Percentiles rank a stretch among this genome's conserved stretches.
phyloP scores from a whole-genome alignment of 1,139 yeast species.

The Yamadazyma sp. region DNA sequence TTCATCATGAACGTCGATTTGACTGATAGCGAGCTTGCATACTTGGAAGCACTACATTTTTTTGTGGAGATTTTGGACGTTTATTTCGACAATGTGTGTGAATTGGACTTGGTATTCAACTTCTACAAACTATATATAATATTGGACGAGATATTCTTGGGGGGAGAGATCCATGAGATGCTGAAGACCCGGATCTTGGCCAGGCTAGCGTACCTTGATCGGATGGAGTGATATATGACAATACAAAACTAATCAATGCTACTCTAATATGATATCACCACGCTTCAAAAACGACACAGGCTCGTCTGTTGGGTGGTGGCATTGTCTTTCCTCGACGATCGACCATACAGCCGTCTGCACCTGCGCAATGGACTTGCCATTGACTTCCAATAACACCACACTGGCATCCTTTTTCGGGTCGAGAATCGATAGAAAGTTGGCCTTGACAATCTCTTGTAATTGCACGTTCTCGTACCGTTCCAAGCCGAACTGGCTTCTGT shows the following conservation, averaged over 20 bases:
- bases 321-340: slow-evolving; percentile 14
- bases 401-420: slow-evolving; percentile 28
- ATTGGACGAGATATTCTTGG: slow-evolving; percentile 72
- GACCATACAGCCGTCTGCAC: slow-evolving; percentile 44
- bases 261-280: neutral
- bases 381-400: slow-evolving; percentile 58
- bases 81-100: slow-evolving; percentile 90
- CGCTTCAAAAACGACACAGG: slow-evolving; percentile 13
- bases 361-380: slow-evolving; percentile 52
- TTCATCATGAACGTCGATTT: slow-evolving; percentile 78
- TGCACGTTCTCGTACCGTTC: slow-evolving; percentile 81
- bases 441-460: slow-evolving; percentile 70
- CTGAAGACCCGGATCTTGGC: slow-evolving; percentile 58
- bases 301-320: slow-evolving; percentile 15
- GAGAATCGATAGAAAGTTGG: slow-evolving; percentile 53
- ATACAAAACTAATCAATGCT: neutral
- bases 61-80: slow-evolving; percentile 87
- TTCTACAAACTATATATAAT: slow-evolving; percentile 71
- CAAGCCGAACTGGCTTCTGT: slow-evolving; percentile 82
- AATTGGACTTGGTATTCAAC: slow-evolving; percentile 82
- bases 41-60: slow-evolving; percentile 81
- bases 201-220: slow-evolving; percentile 51
- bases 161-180: slow-evolving; percentile 78
- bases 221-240: slow-evolving; percentile 19
- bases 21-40: slow-evolving; percentile 75